Conservation (phyloP, 2,329 filamentous ascomycete species). For the Stachybotrys echinatus region DNA sequence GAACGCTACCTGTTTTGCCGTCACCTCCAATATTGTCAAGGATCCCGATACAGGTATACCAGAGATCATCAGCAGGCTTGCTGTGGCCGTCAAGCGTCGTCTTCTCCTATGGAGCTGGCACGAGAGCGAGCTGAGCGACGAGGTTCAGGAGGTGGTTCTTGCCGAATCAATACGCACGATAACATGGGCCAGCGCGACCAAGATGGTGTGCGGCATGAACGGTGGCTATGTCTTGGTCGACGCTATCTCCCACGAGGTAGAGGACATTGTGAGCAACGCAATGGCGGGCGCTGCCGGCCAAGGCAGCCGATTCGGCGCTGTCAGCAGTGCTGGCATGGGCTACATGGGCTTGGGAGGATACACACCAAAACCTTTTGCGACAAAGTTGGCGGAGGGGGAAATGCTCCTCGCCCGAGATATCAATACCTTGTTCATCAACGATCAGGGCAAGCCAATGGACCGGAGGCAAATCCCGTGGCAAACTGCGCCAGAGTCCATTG, state of each 20-base stretch:
- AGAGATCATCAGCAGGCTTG: slow-evolving; percentile 85
- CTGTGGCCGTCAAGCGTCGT: slow-evolving; percentile 87
- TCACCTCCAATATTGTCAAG: slow-evolving; percentile 93
- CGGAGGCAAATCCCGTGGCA: slow-evolving; percentile 91
- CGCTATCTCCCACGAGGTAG: slow-evolving; percentile 65
- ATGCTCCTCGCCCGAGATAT: slow-evolving; percentile 96
- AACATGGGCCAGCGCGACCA: slow-evolving; percentile 86
- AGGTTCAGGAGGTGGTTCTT: slow-evolving; percentile 72
- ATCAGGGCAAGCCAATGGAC: slow-evolving; percentile 73
- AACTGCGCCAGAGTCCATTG: slow-evolving; percentile 80
- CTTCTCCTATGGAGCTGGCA: slow-evolving; percentile 93
- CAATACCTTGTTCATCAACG: slow-evolving; percentile 87
- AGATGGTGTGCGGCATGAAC: slow-evolving; percentile 84
- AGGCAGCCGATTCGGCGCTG: slow-evolving; percentile 72
- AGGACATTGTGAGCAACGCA: slow-evolving; percentile 75
- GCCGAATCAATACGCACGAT: slow-evolving; percentile 81
- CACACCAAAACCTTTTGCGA: slow-evolving; percentile 83
- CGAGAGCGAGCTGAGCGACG: slow-evolving; percentile 77
- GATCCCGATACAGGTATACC: slow-evolving; percentile 82
- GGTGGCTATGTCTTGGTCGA: slow-evolving; percentile 88
- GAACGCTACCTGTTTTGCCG: slow-evolving; percentile 84
- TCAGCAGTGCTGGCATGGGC: slow-evolving; percentile 83
- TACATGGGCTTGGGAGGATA: slow-evolving; percentile 94
- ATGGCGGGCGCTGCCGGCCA: slow-evolving; percentile 60
- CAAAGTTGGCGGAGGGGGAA: slow-evolving; percentile 75